phyloP scores from a whole-genome alignment of 805 yeast genomes.

The Wickerhamiella vanderwaltii region DNA sequence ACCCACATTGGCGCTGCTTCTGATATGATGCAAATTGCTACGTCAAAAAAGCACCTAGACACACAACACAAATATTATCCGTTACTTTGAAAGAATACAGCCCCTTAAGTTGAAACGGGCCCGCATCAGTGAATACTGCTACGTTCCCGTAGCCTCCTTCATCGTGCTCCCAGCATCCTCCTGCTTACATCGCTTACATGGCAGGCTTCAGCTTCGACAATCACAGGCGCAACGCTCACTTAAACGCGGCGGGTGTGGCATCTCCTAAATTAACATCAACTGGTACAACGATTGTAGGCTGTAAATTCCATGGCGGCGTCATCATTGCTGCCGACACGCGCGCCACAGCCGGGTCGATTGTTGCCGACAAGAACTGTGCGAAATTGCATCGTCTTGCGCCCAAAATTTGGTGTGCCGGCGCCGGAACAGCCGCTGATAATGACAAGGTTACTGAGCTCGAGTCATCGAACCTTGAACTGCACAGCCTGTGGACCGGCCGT shows the following conservation, averaged over 20 bases:
- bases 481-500: slow-evolving; percentile 69
- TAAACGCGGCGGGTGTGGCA: slow-evolving; percentile 60
- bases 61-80: too few relatives aligned
- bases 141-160: too few relatives aligned
- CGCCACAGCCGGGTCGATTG: slow-evolving; percentile 92
- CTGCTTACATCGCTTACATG: slow-evolving; percentile 40
- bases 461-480: slow-evolving; percentile 81
- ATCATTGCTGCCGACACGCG: slow-evolving; percentile 98
- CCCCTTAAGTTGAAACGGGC: too few relatives aligned
- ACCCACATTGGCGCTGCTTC: too few relatives aligned
- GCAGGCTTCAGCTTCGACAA: slow-evolving; percentile 89
- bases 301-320: slow-evolving; percentile 85
- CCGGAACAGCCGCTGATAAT: slow-evolving; percentile 99
- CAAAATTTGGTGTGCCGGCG: slow-evolving; percentile 98
- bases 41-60: too few relatives aligned
- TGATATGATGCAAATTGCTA: too few relatives aligned
- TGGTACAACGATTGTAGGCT: slow-evolving; percentile 98
- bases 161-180: not conserved
- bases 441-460: slow-evolving; percentile 95
- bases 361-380: slow-evolving; percentile 97
- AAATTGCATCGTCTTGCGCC: slow-evolving; percentile 85
- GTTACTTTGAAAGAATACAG: too few relatives aligned
- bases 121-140: too few relatives aligned
- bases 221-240: slow-evolving; percentile 72
- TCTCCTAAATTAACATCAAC: slow-evolving; percentile 89